Base-by-base conservation (phyloP, 2,329 filamentous ascomycete genomes). In the Sporothrix protearum region DNA sequence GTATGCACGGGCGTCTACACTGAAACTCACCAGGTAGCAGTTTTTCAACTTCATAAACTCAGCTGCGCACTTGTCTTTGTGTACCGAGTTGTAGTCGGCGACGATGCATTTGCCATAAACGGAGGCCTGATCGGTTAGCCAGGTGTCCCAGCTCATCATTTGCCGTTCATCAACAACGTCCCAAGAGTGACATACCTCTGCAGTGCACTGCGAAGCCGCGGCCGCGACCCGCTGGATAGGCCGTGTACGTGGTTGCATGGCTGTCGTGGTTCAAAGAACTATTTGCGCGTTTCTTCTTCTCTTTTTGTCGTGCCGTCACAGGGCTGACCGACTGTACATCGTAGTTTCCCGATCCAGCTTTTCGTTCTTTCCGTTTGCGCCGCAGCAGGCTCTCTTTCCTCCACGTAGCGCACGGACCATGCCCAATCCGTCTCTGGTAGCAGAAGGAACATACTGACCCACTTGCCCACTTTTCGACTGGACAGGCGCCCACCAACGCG, bases 21-120 rank as follows among this genome's bases (percentile, higher is more conserved):
- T 0, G n/a, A 25, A 55, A 70, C 87, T 77, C 84, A 97, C 94
- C 78, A 96, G 78, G 78, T 93, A 97, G 79, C 95, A 98, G 75
- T 97, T 86, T 80, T 97, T 97, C 66, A 98, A 80, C 75, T 83
- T 89, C 80, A 96, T 84, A 76, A 99, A 98, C 78, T 97, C 94
- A 72, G 88, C 89, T 4, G 86, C 85, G 78, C 96, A 99, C 84
- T 96, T 96, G 78, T 97, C 93, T 79, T 97, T 97, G 76, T 94
- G 88, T 2, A 97, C 88, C 3, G 93, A 88, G 78, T 95, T 95
- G 82, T 97, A 98, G 78, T 98, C 95, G 51, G 89, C 88, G 68
- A 95, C 87, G 75, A 99, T 90, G 79, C 96, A 99, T 84, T 94
- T 94, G 75, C 95, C 96, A 78, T 98, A 99, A 14, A 88, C 84